Evolutionary conservation across 2,329 filamentous ascomycete genomes (phyloP), one percentile per base, ranked within the genome.

Genomic region (Aspergillus quadricinctus): DNA sequence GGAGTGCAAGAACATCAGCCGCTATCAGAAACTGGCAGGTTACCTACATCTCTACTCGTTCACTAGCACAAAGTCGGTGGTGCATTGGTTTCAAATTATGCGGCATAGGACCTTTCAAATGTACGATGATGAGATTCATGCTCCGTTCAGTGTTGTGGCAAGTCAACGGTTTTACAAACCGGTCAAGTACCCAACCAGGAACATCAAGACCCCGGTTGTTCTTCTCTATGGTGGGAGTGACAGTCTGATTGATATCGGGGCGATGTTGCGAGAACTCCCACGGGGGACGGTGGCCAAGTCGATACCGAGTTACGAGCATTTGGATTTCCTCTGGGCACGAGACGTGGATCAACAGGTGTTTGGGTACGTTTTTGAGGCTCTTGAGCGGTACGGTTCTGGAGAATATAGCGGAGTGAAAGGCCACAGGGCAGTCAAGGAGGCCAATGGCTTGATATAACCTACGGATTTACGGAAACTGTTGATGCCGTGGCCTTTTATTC

Each of bases 51-150:
- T 99, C 0, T 99, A 96, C 77, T 97, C 92, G 0, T 97, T 93
- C 72, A 97, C 93, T 0, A 96, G 90, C 71, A 96, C 92, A 56
- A 99, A 99, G 76, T 92, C 88, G 21, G 92, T 99, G 8, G 94
- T 99, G 0, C 94, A 99, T 71, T 99, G 94, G 94, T 99, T 99
- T 72, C 94, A 99, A 71, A 97, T 99, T 70, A 99, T 99, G 66
- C 88, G 94, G 62, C 97, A 93, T 67, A 90, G 91, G 66, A 92
- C 86, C 27, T 97, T 99, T 73, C 94, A 99, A 74, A 97, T 99
- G 90, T 97, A 92, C 73, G 94, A 99, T 70, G 94, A 99, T 70
- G 93, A 97, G 66, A 83, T 94, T 0, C 89, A 92, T 56, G 87
- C 88, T 28, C 88, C 88, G 0, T 79, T 96, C 57, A 85, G 86